phyloP scores from a whole-genome alignment of 805 yeast genomes.

The Blastobotrys parvus region DNA sequence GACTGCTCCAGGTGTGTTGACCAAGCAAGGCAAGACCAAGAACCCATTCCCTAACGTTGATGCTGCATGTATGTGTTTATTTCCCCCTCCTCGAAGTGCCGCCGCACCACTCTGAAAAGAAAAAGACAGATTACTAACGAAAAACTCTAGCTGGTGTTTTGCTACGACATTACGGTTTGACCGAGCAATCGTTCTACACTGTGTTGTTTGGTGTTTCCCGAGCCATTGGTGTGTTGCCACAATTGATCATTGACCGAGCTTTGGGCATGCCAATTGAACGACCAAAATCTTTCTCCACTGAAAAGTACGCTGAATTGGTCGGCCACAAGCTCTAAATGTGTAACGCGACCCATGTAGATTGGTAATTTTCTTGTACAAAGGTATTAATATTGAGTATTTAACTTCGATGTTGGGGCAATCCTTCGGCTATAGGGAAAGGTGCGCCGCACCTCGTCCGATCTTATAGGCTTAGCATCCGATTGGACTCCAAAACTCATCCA shows the following conservation, averaged over 20 bases:
- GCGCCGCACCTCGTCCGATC: no score
- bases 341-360: not conserved
- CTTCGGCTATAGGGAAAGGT: no score
- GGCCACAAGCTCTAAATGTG: slow-evolving; percentile 6
- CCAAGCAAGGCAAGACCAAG: slow-evolving; percentile 74
- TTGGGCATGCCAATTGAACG: slow-evolving; percentile 75
- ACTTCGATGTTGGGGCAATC: not conserved
- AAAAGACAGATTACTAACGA: no score
- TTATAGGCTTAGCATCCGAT: no score
- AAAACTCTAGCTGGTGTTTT: slow-evolving; percentile 71
- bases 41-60: slow-evolving; percentile 85
- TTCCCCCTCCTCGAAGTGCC: no score
- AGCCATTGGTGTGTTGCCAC: slow-evolving; percentile 71
- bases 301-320: slow-evolving; percentile 25
- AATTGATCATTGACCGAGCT: slow-evolving; percentile 70
- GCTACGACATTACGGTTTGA: slow-evolving; percentile 72
- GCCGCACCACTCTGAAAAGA: no score
- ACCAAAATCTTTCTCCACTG: slow-evolving; percentile 53
- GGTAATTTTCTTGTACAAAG: not conserved
- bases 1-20: slow-evolving; percentile 68
- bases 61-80: no score
- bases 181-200: slow-evolving; percentile 65
- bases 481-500: no score
- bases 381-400: not conserved
- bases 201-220: slow-evolving; percentile 79